Base-by-base conservation (phyloP, 306 rosid species). In the Cicer bijugum region DNA sequence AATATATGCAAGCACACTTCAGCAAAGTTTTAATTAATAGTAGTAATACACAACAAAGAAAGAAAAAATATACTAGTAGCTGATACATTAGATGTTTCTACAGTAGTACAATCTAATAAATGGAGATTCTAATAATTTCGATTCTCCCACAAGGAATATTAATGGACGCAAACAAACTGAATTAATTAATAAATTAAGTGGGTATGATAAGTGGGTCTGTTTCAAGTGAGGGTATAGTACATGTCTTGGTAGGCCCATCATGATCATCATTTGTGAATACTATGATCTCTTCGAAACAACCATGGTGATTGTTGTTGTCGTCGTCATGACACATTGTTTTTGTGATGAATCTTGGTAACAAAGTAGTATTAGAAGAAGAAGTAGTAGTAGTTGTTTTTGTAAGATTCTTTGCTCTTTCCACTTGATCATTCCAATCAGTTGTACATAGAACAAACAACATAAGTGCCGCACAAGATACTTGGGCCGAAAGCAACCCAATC, bases 401-500 rank as follows among this genome's bases (percentile, higher is more conserved):
- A 51, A 95, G 87, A n/a, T 85, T 79, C 35, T 57, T 80, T 3
- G 97, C 96, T 69, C 89, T 87, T 6, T 83, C 76, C 0, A 82
- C 91, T 17, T 88, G 86, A 9, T 75, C 82, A 15, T 73, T 78
- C 99, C 99, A 95, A 55, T 95, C 97, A 0, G 99, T 95, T 17
- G 75, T 86, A 68, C 71, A 76, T 16, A 95, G 96, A 77, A 87
- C 97, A 67, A 79, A 80, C 0, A 95, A 7, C 99, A 95, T 95
- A 69, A 91, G 89, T 52, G 77, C 43, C 1, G 96, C 99, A 12
- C 99, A 95, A 0, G 84, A 77, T 56, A 63, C 96, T 88, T 95
- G 99, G 68, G 99, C 99, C 1, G 97, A 96, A 86, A 95, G 91
- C 82, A 95, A 90, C 38, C 99, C 99, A 3, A 95, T 56, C 99